Evolutionary conservation across 192 early-diverging fungal genomes (phyloP).

Genomic region (Rhizophagus sp.): DNA sequence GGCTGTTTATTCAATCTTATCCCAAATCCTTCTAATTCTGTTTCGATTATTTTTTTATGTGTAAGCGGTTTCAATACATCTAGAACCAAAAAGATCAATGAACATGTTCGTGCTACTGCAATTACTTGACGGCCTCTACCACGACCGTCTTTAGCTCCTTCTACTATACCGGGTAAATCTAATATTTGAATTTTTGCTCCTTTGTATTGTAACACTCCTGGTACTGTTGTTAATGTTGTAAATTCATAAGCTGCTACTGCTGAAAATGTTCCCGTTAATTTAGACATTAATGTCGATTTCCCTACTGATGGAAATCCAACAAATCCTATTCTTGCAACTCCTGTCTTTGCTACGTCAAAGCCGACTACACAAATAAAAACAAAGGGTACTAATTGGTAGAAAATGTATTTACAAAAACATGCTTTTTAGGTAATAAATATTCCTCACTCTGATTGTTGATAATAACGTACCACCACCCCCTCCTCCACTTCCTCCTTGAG

Average conservation of each 20-base stretch:
- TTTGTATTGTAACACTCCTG: conserved; percentile 94
- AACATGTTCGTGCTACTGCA: conserved; percentile 96
- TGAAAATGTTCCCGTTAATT: conserved; percentile 93
- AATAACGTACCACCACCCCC: conserved; percentile 67
- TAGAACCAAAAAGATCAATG: conserved; percentile 93
- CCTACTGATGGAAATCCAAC: conserved; percentile 95
- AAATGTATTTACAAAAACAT: not conserved
- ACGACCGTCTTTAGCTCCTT: conserved; percentile 95
- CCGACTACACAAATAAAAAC: conserved; percentile 57
- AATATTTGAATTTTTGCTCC: conserved; percentile 99
- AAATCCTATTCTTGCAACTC: conserved; percentile 92
- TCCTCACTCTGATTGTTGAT: not conserved
- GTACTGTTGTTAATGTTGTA: conserved; percentile 98
- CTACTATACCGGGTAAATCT: conserved; percentile 97
- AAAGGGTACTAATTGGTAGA: not conserved
- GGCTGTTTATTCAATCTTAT: conserved; percentile 97
- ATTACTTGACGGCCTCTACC: conserved; percentile 95
- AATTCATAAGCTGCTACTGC: conserved; percentile 98
- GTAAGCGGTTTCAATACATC: conserved; percentile 96
- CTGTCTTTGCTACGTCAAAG: conserved; percentile 98
- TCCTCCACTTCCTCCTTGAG: conserved; percentile 82
- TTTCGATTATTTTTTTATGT: conserved; percentile 92
- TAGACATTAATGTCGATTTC: conserved; percentile 97
- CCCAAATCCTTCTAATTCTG: conserved; percentile 96
- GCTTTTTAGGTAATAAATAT: not conserved